Conservation (phyloP, 148 eudicot species). For the Dysphania ambrosioides region DNA sequence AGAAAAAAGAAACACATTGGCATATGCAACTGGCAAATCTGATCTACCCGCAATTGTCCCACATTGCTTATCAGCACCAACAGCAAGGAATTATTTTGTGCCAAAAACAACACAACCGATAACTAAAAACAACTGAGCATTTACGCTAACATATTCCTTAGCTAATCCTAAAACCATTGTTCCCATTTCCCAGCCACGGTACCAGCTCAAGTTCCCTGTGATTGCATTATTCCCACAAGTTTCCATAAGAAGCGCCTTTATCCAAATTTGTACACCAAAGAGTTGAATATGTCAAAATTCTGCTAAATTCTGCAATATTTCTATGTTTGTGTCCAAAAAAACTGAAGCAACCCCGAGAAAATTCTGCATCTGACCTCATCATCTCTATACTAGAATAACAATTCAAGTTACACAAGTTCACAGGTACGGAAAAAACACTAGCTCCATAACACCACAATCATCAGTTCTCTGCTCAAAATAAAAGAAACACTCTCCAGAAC, state of each 20-base stretch:
- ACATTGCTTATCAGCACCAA: too few species aligned
- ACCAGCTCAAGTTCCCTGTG: not conserved
- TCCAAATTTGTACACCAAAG: not conserved
- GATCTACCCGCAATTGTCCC: too few species aligned
- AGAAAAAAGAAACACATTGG: too few species aligned
- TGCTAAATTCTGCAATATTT: not conserved
- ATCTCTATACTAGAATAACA: not conserved
- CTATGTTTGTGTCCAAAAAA: not conserved
- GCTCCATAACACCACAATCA: not conserved
- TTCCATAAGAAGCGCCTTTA: not conserved
- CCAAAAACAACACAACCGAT: not conserved
- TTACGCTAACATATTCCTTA: not conserved
- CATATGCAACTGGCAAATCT: too few species aligned
- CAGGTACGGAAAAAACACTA: too few species aligned
- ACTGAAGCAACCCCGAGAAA: not conserved
- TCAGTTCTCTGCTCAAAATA: not conserved
- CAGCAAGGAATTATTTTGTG: too few species aligned
- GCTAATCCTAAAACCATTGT: not conserved
- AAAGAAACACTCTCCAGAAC: not conserved
- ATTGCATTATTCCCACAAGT: conserved; percentile 3
- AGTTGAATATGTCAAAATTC: not conserved
- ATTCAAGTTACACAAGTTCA: not conserved
- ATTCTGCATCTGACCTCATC: too few species aligned
- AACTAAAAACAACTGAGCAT: not conserved
- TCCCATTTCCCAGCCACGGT: not conserved